Percentiles rank a stretch among this genome's conserved stretches.
Conservation (phyloP, 2,329 filamentous ascomycete genomes). For the Daldinia sp. region DNA sequence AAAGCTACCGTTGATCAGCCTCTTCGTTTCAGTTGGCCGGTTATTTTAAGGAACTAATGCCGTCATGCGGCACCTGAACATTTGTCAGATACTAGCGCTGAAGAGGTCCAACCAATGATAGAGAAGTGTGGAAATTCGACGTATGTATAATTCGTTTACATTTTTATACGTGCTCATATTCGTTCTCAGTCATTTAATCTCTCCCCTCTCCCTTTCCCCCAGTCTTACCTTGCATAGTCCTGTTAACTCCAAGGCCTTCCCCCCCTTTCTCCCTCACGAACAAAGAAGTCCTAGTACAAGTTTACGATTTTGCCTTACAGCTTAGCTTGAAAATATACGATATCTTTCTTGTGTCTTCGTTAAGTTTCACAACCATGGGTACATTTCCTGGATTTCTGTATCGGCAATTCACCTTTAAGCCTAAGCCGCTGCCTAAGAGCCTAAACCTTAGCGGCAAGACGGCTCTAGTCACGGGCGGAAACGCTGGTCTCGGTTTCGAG, state of each 20-base stretch:
- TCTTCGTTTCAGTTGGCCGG: slow-evolving; percentile 3
- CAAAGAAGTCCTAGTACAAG: slow-evolving; percentile 1
- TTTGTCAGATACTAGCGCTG: slow-evolving; percentile 3
- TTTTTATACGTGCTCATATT: slow-evolving; percentile 7
- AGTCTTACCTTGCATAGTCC: not conserved
- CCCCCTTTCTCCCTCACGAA: not conserved
- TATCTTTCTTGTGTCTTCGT: not conserved
- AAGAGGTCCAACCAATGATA: not conserved
- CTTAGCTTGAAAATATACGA: not conserved
- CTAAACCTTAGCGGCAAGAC: slow-evolving; percentile 19
- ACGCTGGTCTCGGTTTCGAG: slow-evolving; percentile 36
- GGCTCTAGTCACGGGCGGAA: slow-evolving; percentile 24
- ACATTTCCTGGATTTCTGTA: slow-evolving; percentile 25
- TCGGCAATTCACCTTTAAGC: slow-evolving; percentile 21
- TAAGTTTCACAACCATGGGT: slow-evolving; percentile 10
- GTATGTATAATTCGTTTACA: slow-evolving; percentile 2
- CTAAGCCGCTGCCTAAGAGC: slow-evolving; percentile 17
- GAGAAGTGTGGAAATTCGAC: not conserved
- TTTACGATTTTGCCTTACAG: not conserved
- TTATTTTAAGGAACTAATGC: slow-evolving; percentile 13
- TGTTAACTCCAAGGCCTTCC: not conserved
- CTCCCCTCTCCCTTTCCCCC: not conserved
- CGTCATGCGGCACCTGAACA: slow-evolving; percentile 4
- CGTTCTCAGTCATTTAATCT: slow-evolving; percentile 12
- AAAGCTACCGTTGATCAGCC: slow-evolving; percentile 3